Conservation (phyloP, 1,284 basidiomycete genomes). For the Cutaneotrichosporon cyanovorans region DNA sequence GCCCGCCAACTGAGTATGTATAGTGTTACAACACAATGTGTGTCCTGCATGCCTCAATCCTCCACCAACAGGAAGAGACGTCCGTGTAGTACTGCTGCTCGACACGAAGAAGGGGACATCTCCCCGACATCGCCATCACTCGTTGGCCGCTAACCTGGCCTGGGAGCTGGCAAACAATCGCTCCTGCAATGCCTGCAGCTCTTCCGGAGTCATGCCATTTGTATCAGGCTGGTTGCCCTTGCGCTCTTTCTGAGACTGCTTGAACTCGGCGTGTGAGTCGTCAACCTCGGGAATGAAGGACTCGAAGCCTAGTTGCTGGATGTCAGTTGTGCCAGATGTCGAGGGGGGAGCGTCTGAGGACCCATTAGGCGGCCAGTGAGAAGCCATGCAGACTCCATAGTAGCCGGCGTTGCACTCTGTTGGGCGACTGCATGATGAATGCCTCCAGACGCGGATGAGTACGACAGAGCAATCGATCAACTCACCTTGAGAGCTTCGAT, state of each 20-base stretch:
- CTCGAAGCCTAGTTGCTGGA: slow-evolving; percentile 62
- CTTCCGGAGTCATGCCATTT: slow-evolving; percentile 84
- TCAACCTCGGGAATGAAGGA: slow-evolving; percentile 92
- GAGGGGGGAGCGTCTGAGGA: too few species aligned
- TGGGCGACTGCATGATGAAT: too few species aligned
- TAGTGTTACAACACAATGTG: neutral
- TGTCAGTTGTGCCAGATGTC: too few species aligned
- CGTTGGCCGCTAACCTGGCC: slow-evolving; percentile 48
- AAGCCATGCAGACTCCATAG: too few species aligned
- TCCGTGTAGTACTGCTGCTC: too few species aligned
- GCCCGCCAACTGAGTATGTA: too few species aligned
- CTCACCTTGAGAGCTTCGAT: slow-evolving; percentile 79
- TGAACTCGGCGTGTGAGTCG: slow-evolving; percentile 71
- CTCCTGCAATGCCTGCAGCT: slow-evolving; percentile 80
- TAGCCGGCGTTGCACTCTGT: too few species aligned
- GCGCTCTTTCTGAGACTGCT: slow-evolving; percentile 37
- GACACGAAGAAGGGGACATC: too few species aligned
- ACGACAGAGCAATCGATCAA: neutral
- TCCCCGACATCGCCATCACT: neutral
- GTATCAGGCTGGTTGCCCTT: slow-evolving; percentile 82
- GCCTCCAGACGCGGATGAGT: too few species aligned
- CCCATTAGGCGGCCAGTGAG: too few species aligned
- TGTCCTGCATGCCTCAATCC: too few species aligned
- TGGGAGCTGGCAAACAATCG: slow-evolving; percentile 80
- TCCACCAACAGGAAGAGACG: too few species aligned